A percentile compares a stretch with the other conserved stretches of the same genome.
Conservation (phyloP, 768 basidiomycete genomes). For the Lentinula raphanica region DNA sequence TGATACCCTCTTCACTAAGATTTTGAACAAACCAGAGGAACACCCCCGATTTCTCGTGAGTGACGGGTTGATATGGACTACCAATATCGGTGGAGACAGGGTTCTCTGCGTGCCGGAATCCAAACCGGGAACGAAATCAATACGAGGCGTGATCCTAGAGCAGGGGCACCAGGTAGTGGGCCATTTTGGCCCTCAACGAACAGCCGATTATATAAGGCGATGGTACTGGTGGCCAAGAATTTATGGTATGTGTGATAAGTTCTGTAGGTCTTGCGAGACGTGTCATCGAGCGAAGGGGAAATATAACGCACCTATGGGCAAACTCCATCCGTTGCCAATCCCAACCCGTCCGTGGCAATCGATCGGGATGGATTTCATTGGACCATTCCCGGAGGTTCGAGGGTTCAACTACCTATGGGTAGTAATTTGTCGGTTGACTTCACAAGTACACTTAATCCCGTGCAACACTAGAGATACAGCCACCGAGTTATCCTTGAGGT, state of each 20-base stretch:
- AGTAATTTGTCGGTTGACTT: slow-evolving; percentile 15
- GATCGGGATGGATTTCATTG: slow-evolving; percentile 1
- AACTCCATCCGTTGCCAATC: slow-evolving; percentile 10
- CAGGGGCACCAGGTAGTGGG: slow-evolving; percentile 20
- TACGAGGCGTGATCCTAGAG: slow-evolving; percentile 11
- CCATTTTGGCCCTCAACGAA: slow-evolving; percentile 17
- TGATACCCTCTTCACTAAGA: slow-evolving; percentile 4
- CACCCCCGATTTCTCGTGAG: background rate
- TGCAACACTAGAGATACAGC: slow-evolving; percentile 7
- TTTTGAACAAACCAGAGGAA: background rate
- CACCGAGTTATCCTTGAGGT: slow-evolving; percentile 10
- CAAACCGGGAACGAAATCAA: background rate
- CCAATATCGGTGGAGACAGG: background rate
- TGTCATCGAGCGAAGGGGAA: slow-evolving; percentile 8
- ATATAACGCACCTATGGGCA: slow-evolving; percentile 1
- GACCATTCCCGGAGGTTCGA: background rate
- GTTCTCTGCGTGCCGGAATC: slow-evolving; percentile 1
- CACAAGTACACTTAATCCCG: slow-evolving; percentile 14
- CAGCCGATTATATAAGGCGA: background rate
- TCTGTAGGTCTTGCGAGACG: slow-evolving; percentile 9
- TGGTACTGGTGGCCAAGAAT: slow-evolving; percentile 13
- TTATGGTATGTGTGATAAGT: background rate
- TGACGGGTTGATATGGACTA: slow-evolving; percentile 6
- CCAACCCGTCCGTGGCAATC: slow-evolving; percentile 19
- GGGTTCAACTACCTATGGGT: slow-evolving; percentile 15